phyloP scores from a whole-genome alignment of 306 rosid genomes.

The Herpetospermum pedunculosum region DNA sequence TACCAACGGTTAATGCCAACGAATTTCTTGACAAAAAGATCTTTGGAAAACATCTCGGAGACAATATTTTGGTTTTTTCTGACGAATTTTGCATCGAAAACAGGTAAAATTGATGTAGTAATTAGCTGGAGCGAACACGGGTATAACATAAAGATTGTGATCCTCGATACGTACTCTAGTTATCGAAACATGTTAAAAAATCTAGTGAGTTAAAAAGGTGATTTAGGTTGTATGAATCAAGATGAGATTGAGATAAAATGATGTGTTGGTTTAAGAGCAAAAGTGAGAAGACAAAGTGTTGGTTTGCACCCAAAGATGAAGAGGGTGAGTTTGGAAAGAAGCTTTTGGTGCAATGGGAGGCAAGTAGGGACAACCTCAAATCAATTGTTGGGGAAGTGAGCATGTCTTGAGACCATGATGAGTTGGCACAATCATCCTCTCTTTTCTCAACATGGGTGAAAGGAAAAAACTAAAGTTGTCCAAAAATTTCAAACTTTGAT shows the following conservation, averaged over 20 bases:
- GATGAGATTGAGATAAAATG: too few species aligned
- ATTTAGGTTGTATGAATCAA: background rate
- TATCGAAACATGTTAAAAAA: background rate
- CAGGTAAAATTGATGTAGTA: too few species aligned
- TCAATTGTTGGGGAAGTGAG: slow-evolving; percentile 4
- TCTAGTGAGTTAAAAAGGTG: background rate
- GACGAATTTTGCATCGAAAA: too few species aligned
- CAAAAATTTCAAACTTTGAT: background rate
- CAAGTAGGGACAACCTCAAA: slow-evolving; percentile 10
- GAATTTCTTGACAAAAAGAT: too few species aligned
- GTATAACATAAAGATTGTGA: background rate
- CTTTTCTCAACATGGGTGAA: background rate
- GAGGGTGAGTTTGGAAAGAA: background rate
- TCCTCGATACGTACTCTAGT: background rate
- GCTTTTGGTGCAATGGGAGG: background rate
- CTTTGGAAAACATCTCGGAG: too few species aligned
- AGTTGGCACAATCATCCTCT: background rate
- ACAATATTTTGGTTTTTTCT: too few species aligned
- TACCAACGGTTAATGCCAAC: too few species aligned
- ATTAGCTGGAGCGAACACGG: too few species aligned
- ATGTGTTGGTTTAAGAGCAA: background rate
- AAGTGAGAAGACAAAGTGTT: background rate
- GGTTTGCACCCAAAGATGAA: background rate
- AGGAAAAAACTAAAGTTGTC: background rate
- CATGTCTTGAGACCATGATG: background rate